These are phyloP conservation scores for Podosphaera aphanis DNA, from an alignment of 2,329 filamentous ascomycete genomes.

Conservation along the genomic window DNA sequence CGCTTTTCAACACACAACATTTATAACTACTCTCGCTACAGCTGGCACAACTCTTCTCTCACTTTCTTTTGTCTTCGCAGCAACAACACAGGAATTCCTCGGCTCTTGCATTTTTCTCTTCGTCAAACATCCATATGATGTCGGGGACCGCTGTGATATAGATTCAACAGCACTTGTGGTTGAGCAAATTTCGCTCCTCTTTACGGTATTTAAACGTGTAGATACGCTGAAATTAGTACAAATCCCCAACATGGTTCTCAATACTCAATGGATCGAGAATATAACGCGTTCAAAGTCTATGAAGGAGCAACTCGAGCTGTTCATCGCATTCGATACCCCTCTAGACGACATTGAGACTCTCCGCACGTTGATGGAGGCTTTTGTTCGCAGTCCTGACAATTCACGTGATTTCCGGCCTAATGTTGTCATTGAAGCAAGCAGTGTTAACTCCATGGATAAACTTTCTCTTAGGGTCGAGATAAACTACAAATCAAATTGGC, in stretches of 20 bases:
- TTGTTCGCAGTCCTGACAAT: constrained; percentile 68
- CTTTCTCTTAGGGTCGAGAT: constrained; percentile 63
- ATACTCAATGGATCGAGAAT: constrained; percentile 89
- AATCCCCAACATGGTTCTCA: constrained; percentile 75
- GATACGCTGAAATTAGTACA: constrained; percentile 55
- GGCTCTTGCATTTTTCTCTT: constrained; percentile 97
- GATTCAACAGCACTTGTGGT: constrained; percentile 42
- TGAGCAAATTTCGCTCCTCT: constrained; percentile 82
- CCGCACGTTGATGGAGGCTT: constrained; percentile 61
- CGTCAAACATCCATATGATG: constrained; percentile 93
- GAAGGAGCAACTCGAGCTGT: constrained; percentile 58
- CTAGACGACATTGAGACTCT: constrained; percentile 79
- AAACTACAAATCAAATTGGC: constrained; percentile 81
- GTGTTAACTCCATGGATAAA: constrained; percentile 72
- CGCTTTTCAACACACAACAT: constrained; percentile 69
- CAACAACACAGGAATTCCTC: constrained; percentile 82
- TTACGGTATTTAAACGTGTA: constrained; percentile 73
- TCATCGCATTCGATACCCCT: constrained; percentile 62
- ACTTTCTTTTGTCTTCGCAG: constrained; percentile 87
- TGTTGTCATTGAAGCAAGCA: constrained; percentile 51
- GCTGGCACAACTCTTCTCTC: constrained; percentile 82
- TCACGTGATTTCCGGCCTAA: constrained; percentile 76
- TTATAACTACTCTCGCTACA: constrained; percentile 66
- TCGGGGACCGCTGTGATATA: constrained; percentile 83
- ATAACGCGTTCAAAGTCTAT: constrained; percentile 76